Base-by-base conservation (phyloP, 768 basidiomycete species). In the Kwoniella sp. region DNA sequence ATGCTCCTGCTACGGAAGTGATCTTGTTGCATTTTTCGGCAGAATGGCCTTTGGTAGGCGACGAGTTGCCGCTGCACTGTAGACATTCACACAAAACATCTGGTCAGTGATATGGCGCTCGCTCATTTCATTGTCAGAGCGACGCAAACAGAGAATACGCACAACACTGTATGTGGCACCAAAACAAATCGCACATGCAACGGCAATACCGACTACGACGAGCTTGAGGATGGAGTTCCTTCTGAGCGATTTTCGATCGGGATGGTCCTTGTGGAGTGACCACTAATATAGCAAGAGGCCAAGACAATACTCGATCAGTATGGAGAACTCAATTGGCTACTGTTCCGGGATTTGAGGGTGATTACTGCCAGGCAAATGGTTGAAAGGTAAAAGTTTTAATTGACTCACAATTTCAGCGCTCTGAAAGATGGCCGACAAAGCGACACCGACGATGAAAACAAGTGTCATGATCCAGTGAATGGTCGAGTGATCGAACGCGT, bases 171-270 rank as follows among this genome's bases (percentile, higher is more conserved):
- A 81, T 3, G 80, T 79, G 0, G 64, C 74, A 6, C 68, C 81
- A 51, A 82, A 82, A 0, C 71, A 69, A 56, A 82, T 79, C 1
- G 81, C 81, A 22, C 64, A 58, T 2, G 50, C 36, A 40, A 82
- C 72, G 17, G 82, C 81, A 6, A 74, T 15, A 15, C 36, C 52
- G 21, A 82, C 79, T 46, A 82, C 69, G 37, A 74, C 24, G 24
- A 81, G 69, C 70, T 82, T 82, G 59, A 75, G 56, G 61, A 80
- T 70, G 2, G 80, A 73, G 66, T 80, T 82, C n/a, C 80, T 68
- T 12, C 62, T 54, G 4, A 82, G 67, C 47, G 76, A 74, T 12
- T 63, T 48, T 30, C 79, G 65, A 48, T 82, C 81, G 4, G 80
- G 79, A 68, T 81, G 80, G 60, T 77, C 79, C 57, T 79, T 77